A percentile compares a stretch with the other conserved stretches of the same genome.
Evolutionary conservation across 192 early-diverging fungal genomes (phyloP).

Genomic region (Phlyctochytrium arcticum): DNA sequence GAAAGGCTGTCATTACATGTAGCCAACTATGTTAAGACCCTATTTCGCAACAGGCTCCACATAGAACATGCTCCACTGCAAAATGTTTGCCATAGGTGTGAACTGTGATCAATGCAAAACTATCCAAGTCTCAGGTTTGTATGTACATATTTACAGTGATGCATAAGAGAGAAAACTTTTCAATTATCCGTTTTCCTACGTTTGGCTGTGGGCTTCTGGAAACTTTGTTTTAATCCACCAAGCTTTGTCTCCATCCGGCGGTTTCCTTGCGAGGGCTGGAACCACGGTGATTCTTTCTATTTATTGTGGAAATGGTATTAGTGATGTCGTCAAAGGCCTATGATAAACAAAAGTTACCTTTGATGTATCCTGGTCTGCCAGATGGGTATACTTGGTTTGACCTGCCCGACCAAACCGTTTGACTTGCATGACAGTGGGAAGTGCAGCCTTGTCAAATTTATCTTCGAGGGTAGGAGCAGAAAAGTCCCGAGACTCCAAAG

Average conservation of each 20-base stretch:
- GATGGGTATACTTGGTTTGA: conserved; percentile 85
- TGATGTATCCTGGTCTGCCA: conserved; percentile 80
- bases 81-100: no score
- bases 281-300: conserved; percentile 45
- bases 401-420: conserved; percentile 84
- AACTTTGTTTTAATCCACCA: conserved; percentile 52
- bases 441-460: conserved; percentile 58
- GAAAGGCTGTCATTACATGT: no score
- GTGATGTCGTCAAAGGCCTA: neutral
- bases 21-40: no score
- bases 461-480: conserved; percentile 71
- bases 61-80: no score
- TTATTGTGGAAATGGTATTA: neutral
- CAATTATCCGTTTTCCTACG: conserved; percentile 24
- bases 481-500: conserved; percentile 62
- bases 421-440: conserved; percentile 87
- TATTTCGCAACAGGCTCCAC: no score
- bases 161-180: no score
- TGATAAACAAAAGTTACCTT: conserved; percentile 23
- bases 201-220: conserved; percentile 47
- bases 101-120: no score
- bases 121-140: no score
- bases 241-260: conserved; percentile 40
- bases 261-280: conserved; percentile 44
- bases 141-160: no score